phyloP scores from a whole-genome alignment of 129 eudicot genomes.

The Tagetes patula region DNA sequence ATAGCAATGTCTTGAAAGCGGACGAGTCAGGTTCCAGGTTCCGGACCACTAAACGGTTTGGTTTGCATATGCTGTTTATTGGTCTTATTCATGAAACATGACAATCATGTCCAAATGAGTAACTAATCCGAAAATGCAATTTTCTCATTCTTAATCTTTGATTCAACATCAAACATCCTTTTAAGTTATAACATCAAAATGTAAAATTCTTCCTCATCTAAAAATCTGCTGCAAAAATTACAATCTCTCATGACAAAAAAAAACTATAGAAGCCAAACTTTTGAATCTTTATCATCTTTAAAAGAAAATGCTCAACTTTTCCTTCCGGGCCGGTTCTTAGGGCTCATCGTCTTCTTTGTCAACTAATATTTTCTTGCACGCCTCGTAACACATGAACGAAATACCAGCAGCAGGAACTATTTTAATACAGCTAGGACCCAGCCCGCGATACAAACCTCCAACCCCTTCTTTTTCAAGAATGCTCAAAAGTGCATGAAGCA shows the following conservation, averaged over 20 bases:
- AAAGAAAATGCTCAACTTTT: neutral
- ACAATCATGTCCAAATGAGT: no score
- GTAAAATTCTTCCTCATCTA: constrained; percentile 8
- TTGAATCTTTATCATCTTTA: constrained; percentile 19
- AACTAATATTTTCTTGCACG: constrained; percentile 68
- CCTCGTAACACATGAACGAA: constrained; percentile 90
- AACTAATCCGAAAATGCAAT: neutral
- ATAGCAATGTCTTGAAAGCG: no score
- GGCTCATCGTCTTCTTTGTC: constrained; percentile 55
- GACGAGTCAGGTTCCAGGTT: no score
- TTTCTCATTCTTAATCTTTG: constrained; percentile 2
- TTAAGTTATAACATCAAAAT: neutral
- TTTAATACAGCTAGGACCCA: constrained; percentile 84
- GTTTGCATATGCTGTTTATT: no score
- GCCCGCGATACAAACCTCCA: constrained; percentile 60
- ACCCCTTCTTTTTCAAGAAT: constrained; percentile 81
- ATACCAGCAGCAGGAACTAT: constrained; percentile 93
- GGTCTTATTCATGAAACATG: no score
- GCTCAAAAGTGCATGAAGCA: constrained; percentile 72
- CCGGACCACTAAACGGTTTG: no score
- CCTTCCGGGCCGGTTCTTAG: neutral
- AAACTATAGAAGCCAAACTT: constrained; percentile 17
- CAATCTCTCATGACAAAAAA: constrained; percentile 14
- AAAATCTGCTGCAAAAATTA: constrained; percentile 5
- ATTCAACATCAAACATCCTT: constrained; percentile 6